Conservation (phyloP, 108 stramenopile species). For the Aurantiochytrium sp. region DNA sequence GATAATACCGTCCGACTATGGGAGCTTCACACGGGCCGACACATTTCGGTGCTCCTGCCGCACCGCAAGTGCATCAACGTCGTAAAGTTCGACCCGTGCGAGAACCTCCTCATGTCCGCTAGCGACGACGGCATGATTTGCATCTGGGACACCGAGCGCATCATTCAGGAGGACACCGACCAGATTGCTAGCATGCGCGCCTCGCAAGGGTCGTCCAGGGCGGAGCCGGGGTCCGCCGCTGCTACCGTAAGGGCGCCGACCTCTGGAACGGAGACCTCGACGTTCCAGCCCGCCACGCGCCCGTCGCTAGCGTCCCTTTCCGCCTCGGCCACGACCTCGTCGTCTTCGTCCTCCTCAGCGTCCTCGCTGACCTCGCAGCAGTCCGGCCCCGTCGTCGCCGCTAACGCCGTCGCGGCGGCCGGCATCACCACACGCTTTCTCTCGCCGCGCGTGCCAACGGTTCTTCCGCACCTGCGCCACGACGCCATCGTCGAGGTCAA, state of each 20-base stretch:
- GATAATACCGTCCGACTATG: background rate
- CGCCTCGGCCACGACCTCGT: background rate
- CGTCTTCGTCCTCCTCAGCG: background rate
- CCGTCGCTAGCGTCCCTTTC: background rate
- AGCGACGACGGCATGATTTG: constrained; percentile 19
- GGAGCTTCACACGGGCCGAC: background rate
- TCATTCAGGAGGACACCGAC: background rate
- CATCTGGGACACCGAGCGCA: background rate
- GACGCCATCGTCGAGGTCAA: background rate
- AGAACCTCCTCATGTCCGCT: constrained; percentile 7
- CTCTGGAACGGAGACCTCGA: too few species aligned
- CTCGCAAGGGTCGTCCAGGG: too few species aligned
- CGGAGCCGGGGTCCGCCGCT: too few species aligned
- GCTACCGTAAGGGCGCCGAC: too few species aligned
- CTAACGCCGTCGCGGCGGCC: background rate
- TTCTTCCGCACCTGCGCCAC: background rate
- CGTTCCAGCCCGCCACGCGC: too few species aligned
- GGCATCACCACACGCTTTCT: background rate
- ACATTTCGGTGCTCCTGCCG: background rate
- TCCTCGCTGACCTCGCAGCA: background rate
- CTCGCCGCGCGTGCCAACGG: background rate
- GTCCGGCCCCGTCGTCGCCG: background rate
- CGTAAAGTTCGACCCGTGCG: background rate
- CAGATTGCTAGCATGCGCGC: background rate
- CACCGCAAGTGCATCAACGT: background rate